Base-by-base conservation (phyloP, 2,329 filamentous ascomycete genomes). In the Claviceps lovelessii region DNA sequence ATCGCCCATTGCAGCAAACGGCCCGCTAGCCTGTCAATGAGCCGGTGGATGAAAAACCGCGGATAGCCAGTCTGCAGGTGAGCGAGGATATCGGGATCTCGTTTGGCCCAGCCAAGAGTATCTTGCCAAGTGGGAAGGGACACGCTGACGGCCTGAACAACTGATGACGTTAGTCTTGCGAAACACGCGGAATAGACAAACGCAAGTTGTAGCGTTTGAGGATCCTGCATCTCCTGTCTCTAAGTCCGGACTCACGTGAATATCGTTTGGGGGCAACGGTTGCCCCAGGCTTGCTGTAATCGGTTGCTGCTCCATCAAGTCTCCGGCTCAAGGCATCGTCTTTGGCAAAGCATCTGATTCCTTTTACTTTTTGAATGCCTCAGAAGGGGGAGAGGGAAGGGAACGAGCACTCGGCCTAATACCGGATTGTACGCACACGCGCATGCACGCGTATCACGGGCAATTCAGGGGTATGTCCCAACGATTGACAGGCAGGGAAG, bases 71-170 rank as follows among this genome's bases (percentile, higher is more conserved):
- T 60, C 35, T 65, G 57, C 9, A 67, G 54, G 29, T 59, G 57
- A 1, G 55, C 41, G 5, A 65, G 50, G 5, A 64, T 28, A 6
- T 52, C 41, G 1, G 59, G 60, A 1, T 67, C 59, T 31, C 59
- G 55, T 11, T 48, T 58, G 3, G 58, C 64, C 61, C 61, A 66
- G 37, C 56, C 61, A 8, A 60, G 39, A 0, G 60, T 61, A n/a
- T 65, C 60, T 57, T 56, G 54, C 65, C 63, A 67, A 35, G 55
- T 60, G 3, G 63, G 65, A n/a, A 67, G 61, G 11, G 61, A 67
- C 9, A 67, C 65, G 54, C 65, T 67, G 35, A 65, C 57, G 19
- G 58, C 63, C 64, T 67, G 8, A n/a, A 10, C 29, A 10, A 7
- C 23, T 42, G 37, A 29, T 2, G 3, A 4, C 8, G 17, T 49